Evolutionary conservation across 345 rosid genomes (phyloP).

Genomic region (Bruguiera gymnorhiza): DNA sequence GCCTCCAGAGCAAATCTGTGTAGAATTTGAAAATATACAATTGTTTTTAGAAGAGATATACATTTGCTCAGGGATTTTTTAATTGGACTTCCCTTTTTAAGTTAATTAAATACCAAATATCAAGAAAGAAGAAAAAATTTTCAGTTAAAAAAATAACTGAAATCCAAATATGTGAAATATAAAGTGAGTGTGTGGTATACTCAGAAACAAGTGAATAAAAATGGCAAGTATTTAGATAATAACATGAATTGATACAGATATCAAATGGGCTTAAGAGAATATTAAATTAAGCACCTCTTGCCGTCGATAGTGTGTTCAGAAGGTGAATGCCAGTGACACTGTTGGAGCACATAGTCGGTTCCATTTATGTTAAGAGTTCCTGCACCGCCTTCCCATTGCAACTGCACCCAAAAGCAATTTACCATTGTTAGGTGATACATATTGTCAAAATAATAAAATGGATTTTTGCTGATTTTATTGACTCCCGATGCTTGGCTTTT

Average conservation of each 20-base stretch:
- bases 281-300: slow-evolving; percentile 18
- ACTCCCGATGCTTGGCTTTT: too few relatives aligned
- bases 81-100: too few relatives aligned
- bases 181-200: not conserved
- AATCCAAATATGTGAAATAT: not conserved
- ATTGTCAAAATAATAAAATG: not conserved
- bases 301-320: slow-evolving; percentile 57
- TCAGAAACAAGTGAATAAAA: too few relatives aligned
- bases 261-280: not conserved
- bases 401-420: slow-evolving; percentile 30
- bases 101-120: too few relatives aligned
- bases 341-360: slow-evolving; percentile 38
- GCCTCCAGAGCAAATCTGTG: slow-evolving; percentile 57
- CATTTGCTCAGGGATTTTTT: too few relatives aligned
- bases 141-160: not conserved
- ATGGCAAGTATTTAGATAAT: too few relatives aligned
- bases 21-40: not conserved
- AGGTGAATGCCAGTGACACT: slow-evolving; percentile 60
- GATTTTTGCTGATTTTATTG: too few relatives aligned
- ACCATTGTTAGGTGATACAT: not conserved
- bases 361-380: slow-evolving; percentile 47
- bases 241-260: too few relatives aligned
- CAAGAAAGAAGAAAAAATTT: too few relatives aligned
- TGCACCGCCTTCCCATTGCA: slow-evolving; percentile 46
- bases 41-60: not conserved